A percentile compares a stretch with the other conserved stretches of the same genome.
Conservation (phyloP, 2,329 filamentous ascomycete genomes). For the Didymella pomorum region DNA sequence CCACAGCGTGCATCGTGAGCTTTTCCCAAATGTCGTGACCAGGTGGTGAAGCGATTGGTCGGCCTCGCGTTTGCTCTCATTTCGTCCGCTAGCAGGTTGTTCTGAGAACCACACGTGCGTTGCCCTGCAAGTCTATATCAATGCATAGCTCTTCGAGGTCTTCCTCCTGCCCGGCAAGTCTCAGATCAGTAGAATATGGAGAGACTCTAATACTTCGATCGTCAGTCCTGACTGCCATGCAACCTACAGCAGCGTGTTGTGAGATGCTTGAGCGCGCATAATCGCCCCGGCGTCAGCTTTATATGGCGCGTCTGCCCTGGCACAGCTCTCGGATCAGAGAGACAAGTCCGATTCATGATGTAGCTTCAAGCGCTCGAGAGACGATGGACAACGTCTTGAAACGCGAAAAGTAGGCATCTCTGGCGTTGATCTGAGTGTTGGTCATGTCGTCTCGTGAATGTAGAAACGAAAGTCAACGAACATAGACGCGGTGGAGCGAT, state of each 20-base stretch:
- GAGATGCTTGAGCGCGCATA: neutral
- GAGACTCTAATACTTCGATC: too few relatives aligned
- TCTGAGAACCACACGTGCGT: neutral
- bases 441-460: neutral
- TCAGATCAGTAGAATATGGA: neutral
- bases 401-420: neutral
- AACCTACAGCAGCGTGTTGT: neutral
- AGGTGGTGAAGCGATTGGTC: conserved; percentile 2
- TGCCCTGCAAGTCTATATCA: neutral
- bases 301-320: neutral
- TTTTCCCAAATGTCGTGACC: conserved; percentile 12
- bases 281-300: neutral
- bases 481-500: conserved; percentile 4
- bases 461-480: conserved; percentile 6
- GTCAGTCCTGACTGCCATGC: neutral
- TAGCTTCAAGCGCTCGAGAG: neutral
- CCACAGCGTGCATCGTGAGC: conserved; percentile 11
- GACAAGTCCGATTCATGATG: neutral
- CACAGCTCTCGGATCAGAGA: neutral
- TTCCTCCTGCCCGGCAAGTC: neutral
- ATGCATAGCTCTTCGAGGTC: conserved; percentile 2
- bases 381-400: neutral
- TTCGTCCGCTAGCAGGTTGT: conserved; percentile 3
- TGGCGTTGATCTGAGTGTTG: neutral
- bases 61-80: neutral